Percentiles rank a stretch among this genome's conserved stretches.
These are phyloP conservation scores for Sesbania bispinosa DNA, from an alignment of 306 rosid genomes.

Conservation along the genomic window DNA sequence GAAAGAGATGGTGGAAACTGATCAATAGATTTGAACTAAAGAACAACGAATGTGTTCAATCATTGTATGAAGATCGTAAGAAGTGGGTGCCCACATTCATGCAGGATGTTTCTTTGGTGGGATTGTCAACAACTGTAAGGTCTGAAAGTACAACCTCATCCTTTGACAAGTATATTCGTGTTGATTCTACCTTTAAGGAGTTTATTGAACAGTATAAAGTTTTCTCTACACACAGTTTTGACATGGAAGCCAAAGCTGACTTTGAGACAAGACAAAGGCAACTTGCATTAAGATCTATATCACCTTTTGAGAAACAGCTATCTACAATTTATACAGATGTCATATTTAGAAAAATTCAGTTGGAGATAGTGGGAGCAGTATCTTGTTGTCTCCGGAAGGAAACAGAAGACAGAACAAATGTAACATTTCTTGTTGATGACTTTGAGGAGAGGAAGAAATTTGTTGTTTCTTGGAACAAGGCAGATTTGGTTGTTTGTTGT, in stretches of 20 bases:
- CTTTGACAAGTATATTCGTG: constrained; percentile 46
- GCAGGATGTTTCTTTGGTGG: constrained; percentile 47
- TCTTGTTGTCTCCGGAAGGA: constrained; percentile 47
- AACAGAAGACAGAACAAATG: constrained; percentile 30
- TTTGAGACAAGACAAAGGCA: constrained; percentile 32
- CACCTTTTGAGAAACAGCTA: constrained; percentile 56
- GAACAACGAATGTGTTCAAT: constrained; percentile 47
- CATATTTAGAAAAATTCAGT: constrained; percentile 52
- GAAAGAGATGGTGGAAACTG: constrained; percentile 64
- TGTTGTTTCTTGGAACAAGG: constrained; percentile 49
- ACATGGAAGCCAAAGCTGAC: constrained; percentile 52
- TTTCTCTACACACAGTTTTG: constrained; percentile 38
- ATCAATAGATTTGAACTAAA: constrained; percentile 42
- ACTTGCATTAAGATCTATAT: constrained; percentile 41
- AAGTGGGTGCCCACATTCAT: constrained; percentile 57
- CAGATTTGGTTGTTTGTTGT: constrained; percentile 45
- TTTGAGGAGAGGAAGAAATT: constrained; percentile 45
- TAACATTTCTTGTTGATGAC: constrained; percentile 46
- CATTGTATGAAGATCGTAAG: constrained; percentile 57
- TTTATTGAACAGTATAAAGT: constrained; percentile 43
- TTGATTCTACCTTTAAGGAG: constrained; percentile 48
- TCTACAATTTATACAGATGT: constrained; percentile 45
- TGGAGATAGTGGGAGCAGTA: constrained; percentile 47
- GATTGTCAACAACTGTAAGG: constrained; percentile 57
- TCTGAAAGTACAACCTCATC: constrained; percentile 49